Conservation (phyloP, 371 early-diverging fungal species). For the Fennellomyces sp. region DNA sequence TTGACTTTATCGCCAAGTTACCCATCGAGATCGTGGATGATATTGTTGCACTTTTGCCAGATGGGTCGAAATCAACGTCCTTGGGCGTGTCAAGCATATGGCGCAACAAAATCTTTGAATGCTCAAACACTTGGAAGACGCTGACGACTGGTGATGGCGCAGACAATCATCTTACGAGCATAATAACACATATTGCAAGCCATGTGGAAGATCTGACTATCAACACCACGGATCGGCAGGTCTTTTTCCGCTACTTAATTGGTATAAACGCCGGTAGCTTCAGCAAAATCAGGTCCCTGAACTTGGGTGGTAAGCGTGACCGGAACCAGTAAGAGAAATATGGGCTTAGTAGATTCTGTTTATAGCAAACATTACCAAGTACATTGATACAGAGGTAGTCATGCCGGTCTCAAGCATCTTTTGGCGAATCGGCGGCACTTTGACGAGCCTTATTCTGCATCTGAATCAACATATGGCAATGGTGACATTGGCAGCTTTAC, state of each 20-base stretch:
- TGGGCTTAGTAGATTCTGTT: too few relatives aligned
- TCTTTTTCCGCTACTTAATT: not conserved
- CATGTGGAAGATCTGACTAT: not conserved
- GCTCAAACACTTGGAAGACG: too few relatives aligned
- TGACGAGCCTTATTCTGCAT: not conserved
- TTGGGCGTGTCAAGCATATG: slow-evolving; percentile 1
- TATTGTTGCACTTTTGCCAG: not conserved
- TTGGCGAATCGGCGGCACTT: not conserved
- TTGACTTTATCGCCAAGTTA: not conserved
- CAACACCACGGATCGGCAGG: not conserved
- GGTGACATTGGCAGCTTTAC: not conserved
- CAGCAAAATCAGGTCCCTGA: not conserved
- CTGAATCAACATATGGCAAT: not conserved
- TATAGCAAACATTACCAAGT: not conserved
- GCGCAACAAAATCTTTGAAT: not conserved
- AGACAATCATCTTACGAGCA: not conserved
- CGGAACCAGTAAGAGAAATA: too few relatives aligned
- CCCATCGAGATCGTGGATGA: not conserved
- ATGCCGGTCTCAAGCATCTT: not conserved
- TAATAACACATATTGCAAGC: not conserved
- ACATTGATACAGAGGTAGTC: not conserved
- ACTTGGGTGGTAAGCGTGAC: not conserved
- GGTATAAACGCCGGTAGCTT: not conserved
- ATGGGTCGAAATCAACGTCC: not conserved
- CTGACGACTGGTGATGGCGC: too few relatives aligned